Base-by-base conservation (phyloP, 164 flowering plant species). In the Santalum album region DNA sequence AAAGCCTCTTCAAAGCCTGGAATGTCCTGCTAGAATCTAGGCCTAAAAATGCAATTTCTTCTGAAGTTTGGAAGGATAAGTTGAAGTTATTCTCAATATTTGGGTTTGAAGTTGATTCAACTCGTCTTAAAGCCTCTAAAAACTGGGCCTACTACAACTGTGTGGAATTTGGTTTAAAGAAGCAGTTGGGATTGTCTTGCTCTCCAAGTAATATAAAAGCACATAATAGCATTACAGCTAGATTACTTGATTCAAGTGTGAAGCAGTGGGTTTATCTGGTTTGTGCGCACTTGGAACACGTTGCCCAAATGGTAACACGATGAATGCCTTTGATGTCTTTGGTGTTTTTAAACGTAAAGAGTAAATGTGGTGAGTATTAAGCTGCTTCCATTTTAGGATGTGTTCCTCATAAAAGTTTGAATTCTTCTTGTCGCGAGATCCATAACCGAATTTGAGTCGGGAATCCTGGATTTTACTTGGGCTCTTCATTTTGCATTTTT, bases 231-330 rank as follows among this genome's bases (percentile, higher is more conserved):
- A 54, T 81, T 38, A 78, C 72, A 56, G 74, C 68, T 2, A 79
- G 80, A 56, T 56, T 58, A 24, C 55, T 69, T 67, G 76, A 81
- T 70, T 64, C 75, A 15, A 72, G 67, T 56, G 68, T 72, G 50
- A 76, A 63, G 64, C 86, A 81, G 70, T 81, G 86, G 86, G 76
- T 81, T 49, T 83, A 81, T 64, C 70, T 81, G 86, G 86, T 81
- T 43, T 81, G 86, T 81, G 86, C 83, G 78, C 77, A 17, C 81
- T 82, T n/a, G 79, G 78, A 44, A 81, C 86, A 61, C 67, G 82
- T 39, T 81, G 86, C 61, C 83, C 86, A 50, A 81, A 81, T 74
- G 86, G 78, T 27, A 69, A 78, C 57, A 78, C 86, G 6, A 81
- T 81, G 86, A 78, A 76, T 67, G 75, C 86, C 51, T 81, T 81